Percentiles rank a stretch among this genome's conserved stretches.
Conservation (phyloP, 345 rosid species). For the Lumnitzera littorea region DNA sequence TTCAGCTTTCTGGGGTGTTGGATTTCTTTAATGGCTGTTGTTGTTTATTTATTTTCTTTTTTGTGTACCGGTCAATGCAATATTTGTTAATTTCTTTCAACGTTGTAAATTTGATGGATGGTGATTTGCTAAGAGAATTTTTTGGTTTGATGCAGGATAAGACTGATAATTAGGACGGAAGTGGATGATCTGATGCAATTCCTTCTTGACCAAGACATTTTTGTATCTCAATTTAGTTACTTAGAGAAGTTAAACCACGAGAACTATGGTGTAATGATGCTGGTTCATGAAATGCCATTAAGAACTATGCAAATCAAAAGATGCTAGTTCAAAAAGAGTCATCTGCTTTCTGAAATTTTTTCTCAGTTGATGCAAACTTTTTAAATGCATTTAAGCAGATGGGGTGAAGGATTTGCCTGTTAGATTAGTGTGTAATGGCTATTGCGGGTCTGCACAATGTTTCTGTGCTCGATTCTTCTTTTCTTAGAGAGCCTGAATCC, state of each 20-base stretch:
- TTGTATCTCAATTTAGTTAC: neutral
- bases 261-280: too few relatives aligned
- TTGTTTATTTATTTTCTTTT: too few relatives aligned
- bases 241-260: too few relatives aligned
- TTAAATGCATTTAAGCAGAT: conserved; percentile 41
- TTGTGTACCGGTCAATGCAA: too few relatives aligned
- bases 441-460: conserved; percentile 76
- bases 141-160: too few relatives aligned
- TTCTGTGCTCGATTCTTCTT: conserved; percentile 63
- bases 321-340: conserved; percentile 17
- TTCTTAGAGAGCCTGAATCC: conserved; percentile 61
- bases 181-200: too few relatives aligned
- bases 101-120: too few relatives aligned
- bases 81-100: too few relatives aligned
- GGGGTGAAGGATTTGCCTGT: conserved; percentile 24
- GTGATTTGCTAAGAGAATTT: too few relatives aligned
- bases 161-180: too few relatives aligned
- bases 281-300: neutral
- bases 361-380: conserved; percentile 10
- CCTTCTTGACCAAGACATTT: neutral
- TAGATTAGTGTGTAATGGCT: conserved; percentile 43
- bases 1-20: too few relatives aligned
- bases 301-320: conserved; percentile 15
- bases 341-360: conserved; percentile 15
- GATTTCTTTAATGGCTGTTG: too few relatives aligned